Base-by-base conservation (phyloP, 139 green algal species). In the Tetraselmis chui region DNA sequence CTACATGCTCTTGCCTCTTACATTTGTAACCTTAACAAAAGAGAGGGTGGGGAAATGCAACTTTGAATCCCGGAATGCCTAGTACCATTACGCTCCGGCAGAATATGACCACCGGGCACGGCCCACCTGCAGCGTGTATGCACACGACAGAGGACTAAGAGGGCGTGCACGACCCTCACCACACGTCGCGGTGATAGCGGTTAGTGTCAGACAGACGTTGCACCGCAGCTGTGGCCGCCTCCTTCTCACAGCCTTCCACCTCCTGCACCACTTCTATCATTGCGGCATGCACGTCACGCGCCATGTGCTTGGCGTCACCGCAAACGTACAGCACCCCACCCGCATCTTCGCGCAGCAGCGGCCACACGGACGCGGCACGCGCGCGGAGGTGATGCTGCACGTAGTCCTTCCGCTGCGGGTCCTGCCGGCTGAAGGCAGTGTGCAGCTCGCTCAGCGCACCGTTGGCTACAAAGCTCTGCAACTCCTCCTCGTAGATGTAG, bases 271-370 rank as follows among this genome's bases (percentile, higher is more conserved):
- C 83, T 23, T 82, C 81, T 0, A 94, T 45, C 78, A 98, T 83
- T 30, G 90, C 84, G 24, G 81, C 79, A 87, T 99, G 95, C 84
- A 99, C 96, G 80, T 99, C 96, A 85, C 92, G 95, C 28, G 96
- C 96, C 96, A 99, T 99, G 85, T 88, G 75, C 85, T 96, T 97
- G 59, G 94, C 96, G 77, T 99, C 96, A 1, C 96, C 97, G 85
- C 97, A 99, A 59, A 99, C 93, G 80, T 98, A 99, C 78, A 98
- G 59, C 82, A 89, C 84, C 26, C 89, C 92, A 1, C 84, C 83
- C 2, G 80, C 80, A 23, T 85, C 30, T 23, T 84, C 76, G 29
- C 86, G 59, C 75, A 91, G 82, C 84, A 81, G 30, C 84, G 84
- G 45, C 87, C 84, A 89, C 29, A 95, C 59, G 76, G 83, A 79